Evolutionary conservation across 805 yeast species (phyloP).

Genomic region (Pichia sporocuriosa): DNA sequence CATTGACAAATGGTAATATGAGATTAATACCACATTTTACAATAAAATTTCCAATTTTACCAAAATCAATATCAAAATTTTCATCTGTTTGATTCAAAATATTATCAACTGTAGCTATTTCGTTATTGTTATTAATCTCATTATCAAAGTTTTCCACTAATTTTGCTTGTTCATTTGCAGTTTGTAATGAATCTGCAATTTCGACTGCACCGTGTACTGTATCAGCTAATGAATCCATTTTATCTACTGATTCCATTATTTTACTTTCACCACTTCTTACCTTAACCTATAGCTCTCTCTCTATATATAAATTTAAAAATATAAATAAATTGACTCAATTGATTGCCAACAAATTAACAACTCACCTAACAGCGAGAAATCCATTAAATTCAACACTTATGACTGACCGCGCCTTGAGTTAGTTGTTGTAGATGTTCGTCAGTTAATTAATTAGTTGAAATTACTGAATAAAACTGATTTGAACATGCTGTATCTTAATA

Average conservation of each 20-base stretch:
- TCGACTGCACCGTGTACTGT: slow-evolving; percentile 2
- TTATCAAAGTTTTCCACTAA: not conserved
- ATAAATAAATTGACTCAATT: no score
- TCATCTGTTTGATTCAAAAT: not conserved
- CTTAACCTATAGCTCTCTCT: no score
- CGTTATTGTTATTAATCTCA: not conserved
- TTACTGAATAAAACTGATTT: no score
- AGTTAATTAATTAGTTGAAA: no score
- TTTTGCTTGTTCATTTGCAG: not conserved
- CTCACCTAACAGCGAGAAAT: no score
- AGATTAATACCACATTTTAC: slow-evolving; percentile 63
- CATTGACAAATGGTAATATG: slow-evolving; percentile 82
- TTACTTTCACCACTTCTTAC: not conserved
- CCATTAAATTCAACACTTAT: no score
- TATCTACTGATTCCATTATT: not conserved
- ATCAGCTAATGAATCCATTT: not conserved
- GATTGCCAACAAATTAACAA: no score
- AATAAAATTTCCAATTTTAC: slow-evolving; percentile 22
- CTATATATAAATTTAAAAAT: no score
- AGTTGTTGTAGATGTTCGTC: no score
- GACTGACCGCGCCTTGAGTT: no score
- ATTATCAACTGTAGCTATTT: not conserved
- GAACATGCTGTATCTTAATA: no score
- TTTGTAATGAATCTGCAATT: not conserved
- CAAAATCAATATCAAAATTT: not conserved